A percentile compares a stretch with the other conserved stretches of the same genome.
These are phyloP conservation scores for Quercus parvula DNA, from an alignment of 306 rosid genomes.

Conservation along the genomic window DNA sequence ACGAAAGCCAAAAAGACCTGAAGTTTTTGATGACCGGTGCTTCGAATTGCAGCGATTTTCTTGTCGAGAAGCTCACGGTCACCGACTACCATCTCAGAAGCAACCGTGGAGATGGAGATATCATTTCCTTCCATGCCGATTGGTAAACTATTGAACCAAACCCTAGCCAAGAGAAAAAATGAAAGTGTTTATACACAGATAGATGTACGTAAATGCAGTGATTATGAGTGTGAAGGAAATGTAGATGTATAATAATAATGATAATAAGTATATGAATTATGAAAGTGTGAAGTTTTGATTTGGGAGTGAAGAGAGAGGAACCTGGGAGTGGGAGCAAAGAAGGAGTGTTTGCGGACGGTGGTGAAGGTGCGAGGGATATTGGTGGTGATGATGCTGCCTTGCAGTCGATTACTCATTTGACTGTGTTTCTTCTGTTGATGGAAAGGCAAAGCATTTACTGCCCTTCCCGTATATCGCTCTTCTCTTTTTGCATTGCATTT, in stretches of 20 bases:
- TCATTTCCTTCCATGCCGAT: constrained; percentile 38
- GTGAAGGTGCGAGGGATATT: not conserved
- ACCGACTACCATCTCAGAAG: constrained; percentile 30
- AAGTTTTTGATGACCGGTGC: constrained; percentile 53
- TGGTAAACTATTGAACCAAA: constrained; percentile 24
- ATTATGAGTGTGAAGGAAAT: not conserved
- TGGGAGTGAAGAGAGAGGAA: constrained; percentile 19
- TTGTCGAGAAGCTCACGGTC: constrained; percentile 36
- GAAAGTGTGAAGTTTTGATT: constrained; percentile 10
- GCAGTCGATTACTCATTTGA: constrained; percentile 39
- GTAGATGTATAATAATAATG: not conserved
- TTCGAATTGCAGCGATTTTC: constrained; percentile 56
- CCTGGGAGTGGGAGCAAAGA: not conserved
- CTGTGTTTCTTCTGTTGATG: not conserved
- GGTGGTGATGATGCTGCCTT: constrained; percentile 1
- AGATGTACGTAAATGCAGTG: not conserved
- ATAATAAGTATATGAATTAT: not conserved
- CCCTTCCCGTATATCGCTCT: not conserved
- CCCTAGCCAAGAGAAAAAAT: constrained; percentile 14
- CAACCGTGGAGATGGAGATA: not conserved
- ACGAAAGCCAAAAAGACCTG: constrained; percentile 41
- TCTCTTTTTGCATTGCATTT: no score
- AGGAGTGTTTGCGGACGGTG: constrained; percentile 13
- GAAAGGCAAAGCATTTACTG: not conserved
- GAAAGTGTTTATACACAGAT: not conserved